These are phyloP conservation scores for Penicillium sp. DNA, from an alignment of 2,329 filamentous ascomycete genomes.

Conservation along the genomic window DNA sequence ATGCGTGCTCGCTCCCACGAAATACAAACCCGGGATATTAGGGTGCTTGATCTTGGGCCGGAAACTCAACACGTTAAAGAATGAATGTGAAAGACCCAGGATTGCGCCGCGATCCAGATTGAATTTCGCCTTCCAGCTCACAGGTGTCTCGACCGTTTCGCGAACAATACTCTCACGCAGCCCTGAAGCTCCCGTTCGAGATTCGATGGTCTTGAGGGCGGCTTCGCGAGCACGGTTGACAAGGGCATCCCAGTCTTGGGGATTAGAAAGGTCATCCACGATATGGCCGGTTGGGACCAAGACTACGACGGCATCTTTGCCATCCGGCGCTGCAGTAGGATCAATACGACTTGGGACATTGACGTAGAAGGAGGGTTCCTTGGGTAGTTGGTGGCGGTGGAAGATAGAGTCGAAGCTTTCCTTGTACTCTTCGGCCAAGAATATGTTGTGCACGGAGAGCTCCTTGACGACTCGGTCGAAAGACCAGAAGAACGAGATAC, in stretches of 20 bases:
- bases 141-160: conserved; percentile 69
- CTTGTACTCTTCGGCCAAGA: conserved; percentile 72
- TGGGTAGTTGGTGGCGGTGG: conserved; percentile 67
- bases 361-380: conserved; percentile 74
- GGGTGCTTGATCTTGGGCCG: conserved; percentile 37
- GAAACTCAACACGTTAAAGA: conserved; percentile 57
- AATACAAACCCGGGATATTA: conserved; percentile 55
- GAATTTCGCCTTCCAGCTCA: conserved; percentile 67
- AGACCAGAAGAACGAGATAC: conserved; percentile 74
- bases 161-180: conserved; percentile 56
- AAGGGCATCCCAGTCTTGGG: conserved; percentile 39
- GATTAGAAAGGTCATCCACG: conserved; percentile 10
- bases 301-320: conserved; percentile 68
- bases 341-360: conserved; percentile 75
- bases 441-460: conserved; percentile 74
- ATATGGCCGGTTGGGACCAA: conserved; percentile 74
- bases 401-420: conserved; percentile 79
- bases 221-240: conserved; percentile 61
- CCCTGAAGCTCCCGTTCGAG: conserved; percentile 62
- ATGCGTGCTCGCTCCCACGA: conserved; percentile 75
- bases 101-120: conserved; percentile 77
- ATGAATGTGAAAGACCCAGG: conserved; percentile 70
- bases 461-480: conserved; percentile 55
- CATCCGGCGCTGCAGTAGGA: conserved; percentile 66
- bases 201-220: conserved; percentile 63